A percentile compares a stretch with the other conserved stretches of the same genome.
These are phyloP conservation scores for Heterobasidion parviporum DNA, from an alignment of 1,284 basidiomycete genomes.

Conservation along the genomic window DNA sequence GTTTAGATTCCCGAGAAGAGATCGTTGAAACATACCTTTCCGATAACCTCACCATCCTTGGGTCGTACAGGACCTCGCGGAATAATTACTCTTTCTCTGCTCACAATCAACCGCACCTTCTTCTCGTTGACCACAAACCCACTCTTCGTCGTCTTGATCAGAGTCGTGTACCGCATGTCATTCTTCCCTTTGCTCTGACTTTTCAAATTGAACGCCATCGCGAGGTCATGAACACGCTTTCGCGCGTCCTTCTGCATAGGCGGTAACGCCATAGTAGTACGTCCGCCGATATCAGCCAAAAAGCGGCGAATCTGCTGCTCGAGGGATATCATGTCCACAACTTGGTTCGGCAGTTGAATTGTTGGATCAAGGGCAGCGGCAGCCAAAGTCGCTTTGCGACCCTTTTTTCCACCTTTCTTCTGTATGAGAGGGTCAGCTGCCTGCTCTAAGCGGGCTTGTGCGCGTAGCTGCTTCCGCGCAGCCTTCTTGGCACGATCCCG, in stretches of 20 bases:
- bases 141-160: conserved; percentile 58
- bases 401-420: conserved; percentile 62
- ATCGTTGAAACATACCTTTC: conserved; percentile 38
- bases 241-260: conserved; percentile 69
- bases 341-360: conserved; percentile 39
- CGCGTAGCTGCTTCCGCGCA: conserved; percentile 60
- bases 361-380: conserved; percentile 40
- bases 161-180: conserved; percentile 52
- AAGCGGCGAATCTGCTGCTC: conserved; percentile 69
- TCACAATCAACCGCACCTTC: conserved; percentile 51
- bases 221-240: conserved; percentile 29
- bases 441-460: conserved; percentile 42
- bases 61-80: conserved; percentile 33
- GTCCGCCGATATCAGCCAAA: conserved; percentile 42
- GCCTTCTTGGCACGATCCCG: conserved; percentile 80
- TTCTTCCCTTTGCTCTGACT: conserved; percentile 71
- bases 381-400: conserved; percentile 52
- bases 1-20: conserved; percentile 1
- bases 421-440: conserved; percentile 46
- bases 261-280: conserved; percentile 55
- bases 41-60: conserved; percentile 69
- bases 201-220: conserved; percentile 66
- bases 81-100: conserved; percentile 19
- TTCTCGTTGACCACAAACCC: conserved; percentile 43
- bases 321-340: conserved; percentile 49